phyloP scores from a whole-genome alignment of 805 yeast species.

The Candida easanensis region DNA sequence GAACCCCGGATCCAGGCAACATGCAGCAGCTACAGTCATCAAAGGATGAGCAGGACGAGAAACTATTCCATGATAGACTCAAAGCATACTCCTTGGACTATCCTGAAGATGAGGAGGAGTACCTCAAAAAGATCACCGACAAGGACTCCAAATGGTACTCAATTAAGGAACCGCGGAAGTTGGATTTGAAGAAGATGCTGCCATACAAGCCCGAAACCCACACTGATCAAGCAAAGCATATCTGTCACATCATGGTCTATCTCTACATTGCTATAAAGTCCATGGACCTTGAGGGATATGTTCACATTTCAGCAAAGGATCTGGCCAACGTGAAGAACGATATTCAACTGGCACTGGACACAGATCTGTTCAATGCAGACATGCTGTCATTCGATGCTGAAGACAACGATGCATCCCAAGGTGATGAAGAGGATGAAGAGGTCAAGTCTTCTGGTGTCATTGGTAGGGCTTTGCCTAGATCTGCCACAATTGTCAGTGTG shows the following conservation, averaged over 20 bases:
- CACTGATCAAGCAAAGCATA: slow-evolving; percentile 65
- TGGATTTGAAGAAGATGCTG: slow-evolving; percentile 38
- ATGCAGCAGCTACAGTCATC: slow-evolving; percentile 1
- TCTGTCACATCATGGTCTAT: slow-evolving; percentile 77
- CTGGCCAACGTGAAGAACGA: slow-evolving; percentile 44
- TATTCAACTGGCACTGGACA: slow-evolving; percentile 49
- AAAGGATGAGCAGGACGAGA: slow-evolving; percentile 18
- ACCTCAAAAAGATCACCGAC: slow-evolving; percentile 29
- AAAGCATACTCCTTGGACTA: slow-evolving; percentile 49
- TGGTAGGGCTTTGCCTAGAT: slow-evolving; percentile 59
- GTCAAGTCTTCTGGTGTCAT: slow-evolving; percentile 42
- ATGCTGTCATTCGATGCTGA: slow-evolving; percentile 35
- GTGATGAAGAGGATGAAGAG: slow-evolving; percentile 35
- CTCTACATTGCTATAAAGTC: slow-evolving; percentile 75
- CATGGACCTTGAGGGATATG: slow-evolving; percentile 68
- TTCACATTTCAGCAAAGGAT: slow-evolving; percentile 67
- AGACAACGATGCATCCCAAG: slow-evolving; percentile 34
- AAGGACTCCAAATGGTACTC: slow-evolving; percentile 39
- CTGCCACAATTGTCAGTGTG: slow-evolving; percentile 72
- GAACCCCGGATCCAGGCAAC: slow-evolving; percentile 27
- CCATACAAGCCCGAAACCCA: slow-evolving; percentile 77
- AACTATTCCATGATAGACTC: slow-evolving; percentile 29
- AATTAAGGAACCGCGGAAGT: slow-evolving; percentile 32
- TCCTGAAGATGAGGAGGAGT: slow-evolving; percentile 40
- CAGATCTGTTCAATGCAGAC: slow-evolving; percentile 44